phyloP scores from a whole-genome alignment of 257 asterid species.

The Jacaranda mimosifolia region DNA sequence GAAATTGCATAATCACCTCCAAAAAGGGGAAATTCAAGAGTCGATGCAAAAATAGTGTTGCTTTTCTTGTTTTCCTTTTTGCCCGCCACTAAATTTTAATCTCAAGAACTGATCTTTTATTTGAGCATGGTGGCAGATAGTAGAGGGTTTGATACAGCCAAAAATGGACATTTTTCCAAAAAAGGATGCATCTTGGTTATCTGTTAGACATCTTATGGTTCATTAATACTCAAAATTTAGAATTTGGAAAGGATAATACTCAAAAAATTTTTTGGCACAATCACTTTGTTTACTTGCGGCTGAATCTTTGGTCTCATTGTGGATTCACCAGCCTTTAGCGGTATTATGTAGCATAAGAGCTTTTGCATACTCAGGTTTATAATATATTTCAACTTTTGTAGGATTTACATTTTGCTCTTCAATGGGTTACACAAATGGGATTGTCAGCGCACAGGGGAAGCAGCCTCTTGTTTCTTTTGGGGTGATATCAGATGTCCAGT shows the following conservation, averaged over 20 bases:
- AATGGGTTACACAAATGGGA: constrained; percentile 66
- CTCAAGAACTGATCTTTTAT: background rate
- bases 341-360: background rate
- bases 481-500: constrained; percentile 91
- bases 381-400: background rate
- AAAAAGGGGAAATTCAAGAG: background rate
- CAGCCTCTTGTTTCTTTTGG: constrained; percentile 92
- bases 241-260: background rate
- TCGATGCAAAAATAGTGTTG: background rate
- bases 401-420: constrained; percentile 53
- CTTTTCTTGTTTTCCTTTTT: background rate
- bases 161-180: too few relatives aligned
- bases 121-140: background rate
- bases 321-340: background rate
- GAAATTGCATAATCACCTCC: background rate
- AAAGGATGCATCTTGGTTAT: too few relatives aligned
- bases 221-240: too few relatives aligned
- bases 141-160: background rate
- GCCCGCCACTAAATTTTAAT: background rate
- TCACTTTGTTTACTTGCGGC: background rate
- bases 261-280: background rate
- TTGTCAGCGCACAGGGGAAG: constrained; percentile 51
- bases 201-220: too few relatives aligned
- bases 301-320: background rate
- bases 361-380: background rate